Evolutionary conservation across 768 basidiomycete genomes (phyloP), one percentile per base, ranked within the genome.

Genomic region (Guyanaporus albipodus): DNA sequence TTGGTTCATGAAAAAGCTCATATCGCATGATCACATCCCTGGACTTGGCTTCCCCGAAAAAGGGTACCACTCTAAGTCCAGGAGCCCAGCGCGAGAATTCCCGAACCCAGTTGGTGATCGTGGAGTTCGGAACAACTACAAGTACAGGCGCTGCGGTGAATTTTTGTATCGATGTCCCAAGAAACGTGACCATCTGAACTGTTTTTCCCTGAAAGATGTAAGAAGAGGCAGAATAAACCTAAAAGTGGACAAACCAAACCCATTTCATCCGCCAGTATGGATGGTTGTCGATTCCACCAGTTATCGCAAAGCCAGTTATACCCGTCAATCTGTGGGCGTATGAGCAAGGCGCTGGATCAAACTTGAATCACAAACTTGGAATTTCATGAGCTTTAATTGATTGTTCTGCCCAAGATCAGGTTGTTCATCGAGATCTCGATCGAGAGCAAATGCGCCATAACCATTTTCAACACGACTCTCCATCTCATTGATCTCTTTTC

Each of bases 191-290:
- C 40, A 97, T 85, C 60, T 96, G 94, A 2, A 97, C 89, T 0
- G 94, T 98, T 73, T 91, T 92, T 0, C 90, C 88, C 85, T 91
- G 50, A 18, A 31, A 48, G n/a, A 45, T 38, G 24, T 54, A 21
- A 42, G 18, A 26, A 28, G 8, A 54, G 60, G 4, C 37, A 12
- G 17, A 44, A 32, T 17, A 19, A 27, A 22, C 29, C 4, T 9
- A 27, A 48, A 19, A 38, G 31, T 33, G 19, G 22, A 61, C 73
- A 42, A 64, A 90, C 91, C 62, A 93, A 68, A 48, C 93, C 93
- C 96, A 99, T 98, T 66, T 98, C 96, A 62, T 99, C 96, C 3
- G 96, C 95, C 18, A 98, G 77, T 52, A 94, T 94, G 51, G 85
- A 91, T 34, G 82, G 80, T 51, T 91, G 91, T 34, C 73, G 76